Percentiles rank a stretch among this genome's conserved stretches.
Conservation (phyloP, 805 yeast genomes). For the Myxozyma neotropica region DNA sequence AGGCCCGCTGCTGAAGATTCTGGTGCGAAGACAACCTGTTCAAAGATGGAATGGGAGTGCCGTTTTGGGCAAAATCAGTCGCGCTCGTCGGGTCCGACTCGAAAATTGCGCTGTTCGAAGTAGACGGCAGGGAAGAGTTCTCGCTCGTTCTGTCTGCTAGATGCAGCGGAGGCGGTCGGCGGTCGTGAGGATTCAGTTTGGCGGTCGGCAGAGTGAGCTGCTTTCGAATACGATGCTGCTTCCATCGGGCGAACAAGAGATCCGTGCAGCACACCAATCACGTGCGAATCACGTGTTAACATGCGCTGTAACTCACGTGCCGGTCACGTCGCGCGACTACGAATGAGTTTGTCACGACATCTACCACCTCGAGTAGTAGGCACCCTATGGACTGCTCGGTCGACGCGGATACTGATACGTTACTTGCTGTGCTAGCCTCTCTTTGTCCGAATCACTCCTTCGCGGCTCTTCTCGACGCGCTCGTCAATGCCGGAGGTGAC, state of each 20-base stretch:
- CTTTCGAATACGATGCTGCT: too few species aligned
- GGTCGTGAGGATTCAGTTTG: slow-evolving; percentile 5
- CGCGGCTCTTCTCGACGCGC: slow-evolving; percentile 19
- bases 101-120: too few species aligned
- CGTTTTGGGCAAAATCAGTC: too few species aligned
- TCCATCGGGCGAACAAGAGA: too few species aligned
- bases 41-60: neutral
- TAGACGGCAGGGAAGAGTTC: neutral
- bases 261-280: too few species aligned
- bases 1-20: slow-evolving; percentile 5
- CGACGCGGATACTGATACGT: slow-evolving; percentile 28
- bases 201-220: neutral
- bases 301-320: neutral
- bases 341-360: too few species aligned
- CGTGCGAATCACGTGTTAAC: too few species aligned
- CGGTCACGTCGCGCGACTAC: too few species aligned
- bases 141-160: neutral
- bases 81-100: too few species aligned
- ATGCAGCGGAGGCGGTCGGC: slow-evolving; percentile 8
- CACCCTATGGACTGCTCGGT: too few species aligned
- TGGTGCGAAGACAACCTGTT: neutral
- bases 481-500: slow-evolving; percentile 20
- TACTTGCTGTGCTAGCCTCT: slow-evolving; percentile 30
- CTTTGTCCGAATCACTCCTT: slow-evolving; percentile 35
- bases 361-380: too few species aligned